Conservation (phyloP, 2,329 filamentous ascomycete genomes). For the Botrytis aclada region DNA sequence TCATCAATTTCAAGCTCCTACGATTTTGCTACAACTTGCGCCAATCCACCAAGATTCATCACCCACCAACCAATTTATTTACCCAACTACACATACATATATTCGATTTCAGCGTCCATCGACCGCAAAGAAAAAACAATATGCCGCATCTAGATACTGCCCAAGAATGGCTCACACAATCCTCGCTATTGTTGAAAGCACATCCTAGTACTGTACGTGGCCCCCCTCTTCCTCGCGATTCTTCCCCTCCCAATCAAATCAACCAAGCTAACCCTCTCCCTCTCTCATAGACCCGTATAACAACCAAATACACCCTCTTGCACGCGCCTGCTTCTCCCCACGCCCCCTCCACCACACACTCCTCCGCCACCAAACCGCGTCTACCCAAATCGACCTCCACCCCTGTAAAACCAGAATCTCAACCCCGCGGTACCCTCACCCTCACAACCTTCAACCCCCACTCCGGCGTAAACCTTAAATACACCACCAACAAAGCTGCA, state of each 20-base stretch:
- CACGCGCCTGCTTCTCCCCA: slow-evolving; percentile 39
- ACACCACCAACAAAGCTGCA: slow-evolving; percentile 84
- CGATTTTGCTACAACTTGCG: neutral
- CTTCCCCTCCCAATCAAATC: slow-evolving; percentile 15
- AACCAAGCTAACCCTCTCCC: slow-evolving; percentile 20
- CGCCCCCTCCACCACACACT: slow-evolving; percentile 27
- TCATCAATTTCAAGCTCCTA: neutral
- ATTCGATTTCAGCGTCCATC: neutral
- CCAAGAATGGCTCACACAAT: slow-evolving; percentile 90
- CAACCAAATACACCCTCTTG: slow-evolving; percentile 82
- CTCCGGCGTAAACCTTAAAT: slow-evolving; percentile 82
- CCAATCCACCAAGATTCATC: neutral
- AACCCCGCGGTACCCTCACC: slow-evolving; percentile 65
- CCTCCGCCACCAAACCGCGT: slow-evolving; percentile 26
- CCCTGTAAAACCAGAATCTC: slow-evolving; percentile 41
- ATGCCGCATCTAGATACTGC: slow-evolving; percentile 83
- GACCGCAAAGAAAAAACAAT: slow-evolving; percentile 25
- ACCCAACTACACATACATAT: neutral
- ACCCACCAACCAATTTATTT: neutral
- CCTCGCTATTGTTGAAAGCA: slow-evolving; percentile 78
- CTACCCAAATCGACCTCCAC: slow-evolving; percentile 35
- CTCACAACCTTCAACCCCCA: slow-evolving; percentile 87
- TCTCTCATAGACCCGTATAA: slow-evolving; percentile 71
- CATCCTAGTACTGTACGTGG: slow-evolving; percentile 73
- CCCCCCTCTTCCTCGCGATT: slow-evolving; percentile 8